phyloP scores from a whole-genome alignment of 768 basidiomycete species.

The Dendrothele bispora region DNA sequence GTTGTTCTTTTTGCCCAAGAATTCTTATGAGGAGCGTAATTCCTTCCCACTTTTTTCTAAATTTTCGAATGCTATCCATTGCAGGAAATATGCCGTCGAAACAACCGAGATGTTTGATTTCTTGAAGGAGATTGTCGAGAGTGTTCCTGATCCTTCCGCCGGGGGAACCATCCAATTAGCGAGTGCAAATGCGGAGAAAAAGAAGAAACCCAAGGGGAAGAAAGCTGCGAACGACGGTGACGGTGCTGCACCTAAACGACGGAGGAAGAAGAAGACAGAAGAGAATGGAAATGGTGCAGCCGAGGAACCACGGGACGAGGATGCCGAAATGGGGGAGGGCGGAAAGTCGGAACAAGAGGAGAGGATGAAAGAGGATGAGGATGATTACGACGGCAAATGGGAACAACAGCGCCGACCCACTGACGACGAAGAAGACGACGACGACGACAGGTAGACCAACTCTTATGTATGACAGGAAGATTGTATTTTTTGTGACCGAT shows the following conservation, averaged over 20 bases:
- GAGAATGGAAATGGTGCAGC: slow-evolving; percentile 32
- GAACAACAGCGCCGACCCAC: neutral
- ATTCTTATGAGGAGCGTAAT: neutral
- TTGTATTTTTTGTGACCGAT: too few relatives aligned
- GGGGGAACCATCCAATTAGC: slow-evolving; percentile 79
- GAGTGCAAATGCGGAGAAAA: slow-evolving; percentile 50
- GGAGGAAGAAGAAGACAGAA: slow-evolving; percentile 48
- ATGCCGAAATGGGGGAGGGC: slow-evolving; percentile 20
- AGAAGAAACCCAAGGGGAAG: slow-evolving; percentile 58
- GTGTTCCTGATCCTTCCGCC: slow-evolving; percentile 83
- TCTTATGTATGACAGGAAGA: too few relatives aligned
- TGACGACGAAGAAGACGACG: slow-evolving; percentile 4
- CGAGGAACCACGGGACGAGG: slow-evolving; percentile 33
- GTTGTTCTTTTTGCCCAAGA: slow-evolving; percentile 35
- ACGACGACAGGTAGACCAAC: too few relatives aligned
- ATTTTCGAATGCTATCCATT: neutral
- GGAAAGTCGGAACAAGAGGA: slow-evolving; percentile 32
- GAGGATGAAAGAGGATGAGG: slow-evolving; percentile 28
- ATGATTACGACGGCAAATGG: slow-evolving; percentile 10
- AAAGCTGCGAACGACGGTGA: slow-evolving; percentile 35
- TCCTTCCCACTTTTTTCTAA: neutral
- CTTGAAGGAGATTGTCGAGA: slow-evolving; percentile 86
- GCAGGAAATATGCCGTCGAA: slow-evolving; percentile 90
- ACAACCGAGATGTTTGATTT: slow-evolving; percentile 91
- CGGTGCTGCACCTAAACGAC: slow-evolving; percentile 43